These are phyloP conservation scores for Naganishia vaughanmartiniae DNA, from an alignment of 768 basidiomycete species.

Conservation along the genomic window DNA sequence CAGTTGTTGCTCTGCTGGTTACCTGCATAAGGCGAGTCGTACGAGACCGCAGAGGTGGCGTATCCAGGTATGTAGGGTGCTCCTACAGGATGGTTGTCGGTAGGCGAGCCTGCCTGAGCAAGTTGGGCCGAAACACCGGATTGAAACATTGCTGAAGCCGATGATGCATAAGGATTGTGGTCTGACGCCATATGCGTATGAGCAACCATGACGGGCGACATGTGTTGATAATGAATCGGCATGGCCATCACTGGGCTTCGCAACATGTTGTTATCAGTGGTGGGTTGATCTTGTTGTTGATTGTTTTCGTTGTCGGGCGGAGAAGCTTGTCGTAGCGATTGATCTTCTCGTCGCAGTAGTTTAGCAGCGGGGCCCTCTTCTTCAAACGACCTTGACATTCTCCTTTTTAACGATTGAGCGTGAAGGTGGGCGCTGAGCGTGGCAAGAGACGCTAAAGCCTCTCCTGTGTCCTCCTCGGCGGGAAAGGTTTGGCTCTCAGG, in stretches of 20 bases:
- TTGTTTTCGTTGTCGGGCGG: constrained; percentile 10
- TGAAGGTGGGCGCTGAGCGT: constrained; percentile 7
- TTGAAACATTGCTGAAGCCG: constrained; percentile 22
- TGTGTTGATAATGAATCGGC: constrained; percentile 23
- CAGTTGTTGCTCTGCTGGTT: constrained; percentile 22
- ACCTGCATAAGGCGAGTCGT: constrained; percentile 9
- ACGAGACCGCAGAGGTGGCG: constrained; percentile 7
- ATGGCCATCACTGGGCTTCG: constrained; percentile 19
- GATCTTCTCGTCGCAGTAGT: constrained; percentile 3
- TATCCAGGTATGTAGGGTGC: constrained; percentile 14
- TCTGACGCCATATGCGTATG: constrained; percentile 6
- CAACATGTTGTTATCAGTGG: constrained; percentile 16
- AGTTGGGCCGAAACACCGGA: constrained; percentile 9
- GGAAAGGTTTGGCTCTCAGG: not conserved
- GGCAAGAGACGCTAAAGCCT: constrained; percentile 10
- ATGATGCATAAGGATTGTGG: constrained; percentile 18
- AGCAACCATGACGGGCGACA: constrained; percentile 13
- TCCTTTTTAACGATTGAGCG: constrained; percentile 12
- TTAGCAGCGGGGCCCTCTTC: constrained; percentile 3
- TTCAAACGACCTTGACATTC: constrained; percentile 16
- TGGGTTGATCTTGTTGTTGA: not conserved
- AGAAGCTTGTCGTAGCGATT: constrained; percentile 1
- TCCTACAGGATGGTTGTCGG: not conserved
- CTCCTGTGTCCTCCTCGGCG: constrained; percentile 5
- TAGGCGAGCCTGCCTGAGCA: not conserved